Conservation (phyloP, 768 basidiomycete species). For the Tylopilus plumbeoviolaceoides region DNA sequence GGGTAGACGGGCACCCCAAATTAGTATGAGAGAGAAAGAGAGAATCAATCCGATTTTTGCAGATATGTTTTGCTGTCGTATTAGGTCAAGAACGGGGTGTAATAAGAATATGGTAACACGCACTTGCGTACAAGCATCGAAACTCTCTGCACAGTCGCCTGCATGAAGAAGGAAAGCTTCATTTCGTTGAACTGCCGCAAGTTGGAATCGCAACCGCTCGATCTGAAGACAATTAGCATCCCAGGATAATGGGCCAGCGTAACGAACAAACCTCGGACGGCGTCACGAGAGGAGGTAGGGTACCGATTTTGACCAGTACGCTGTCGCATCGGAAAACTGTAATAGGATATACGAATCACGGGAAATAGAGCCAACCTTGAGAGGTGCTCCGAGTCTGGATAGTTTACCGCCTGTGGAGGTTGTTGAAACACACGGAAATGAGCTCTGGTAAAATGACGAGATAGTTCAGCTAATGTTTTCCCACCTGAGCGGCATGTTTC, state of each 20-base stretch:
- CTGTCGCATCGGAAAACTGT: slow-evolving; percentile 33
- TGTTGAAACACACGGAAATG: background rate
- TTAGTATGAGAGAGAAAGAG: slow-evolving; percentile 90
- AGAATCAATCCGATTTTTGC: slow-evolving; percentile 88
- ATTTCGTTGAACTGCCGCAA: slow-evolving; percentile 75
- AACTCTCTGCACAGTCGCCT: slow-evolving; percentile 96
- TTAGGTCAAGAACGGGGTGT: slow-evolving; percentile 2
- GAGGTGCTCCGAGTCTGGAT: slow-evolving; percentile 61
- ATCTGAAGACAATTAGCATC: slow-evolving; percentile 47
- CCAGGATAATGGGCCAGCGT: slow-evolving; percentile 14
- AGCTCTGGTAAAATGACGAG: background rate
- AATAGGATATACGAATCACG: background rate
- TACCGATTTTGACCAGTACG: slow-evolving; percentile 71
- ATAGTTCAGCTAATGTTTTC: slow-evolving; percentile 4
- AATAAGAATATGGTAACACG: slow-evolving; percentile 23
- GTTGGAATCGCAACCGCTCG: slow-evolving; percentile 76
- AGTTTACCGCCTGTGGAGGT: slow-evolving; percentile 55
- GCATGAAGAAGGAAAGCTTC: slow-evolving; percentile 95
- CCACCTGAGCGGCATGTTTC: slow-evolving; percentile 73
- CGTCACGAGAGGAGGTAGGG: slow-evolving; percentile 87
- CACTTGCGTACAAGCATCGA: slow-evolving; percentile 86
- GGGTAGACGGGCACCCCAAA: slow-evolving; percentile 92
- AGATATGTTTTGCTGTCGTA: slow-evolving; percentile 72
- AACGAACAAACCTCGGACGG: slow-evolving; percentile 74
- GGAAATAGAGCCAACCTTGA: slow-evolving; percentile 40